Base-by-base conservation (phyloP, 2,329 filamentous ascomycete genomes). In the Escovopsis sp. region DNA sequence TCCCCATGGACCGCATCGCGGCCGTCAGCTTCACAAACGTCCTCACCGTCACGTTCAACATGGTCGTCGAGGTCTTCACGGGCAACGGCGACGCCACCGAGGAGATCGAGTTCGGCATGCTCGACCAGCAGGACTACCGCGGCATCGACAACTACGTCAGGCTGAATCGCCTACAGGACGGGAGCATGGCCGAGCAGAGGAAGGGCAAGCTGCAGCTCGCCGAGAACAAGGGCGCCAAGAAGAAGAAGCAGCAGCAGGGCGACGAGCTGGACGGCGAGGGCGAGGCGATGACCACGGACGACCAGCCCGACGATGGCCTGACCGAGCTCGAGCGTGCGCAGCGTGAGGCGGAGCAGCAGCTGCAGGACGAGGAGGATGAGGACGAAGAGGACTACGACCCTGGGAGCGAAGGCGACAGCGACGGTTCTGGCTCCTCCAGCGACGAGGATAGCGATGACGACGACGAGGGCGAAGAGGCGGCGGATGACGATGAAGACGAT, bases 11-110 rank as follows among this genome's bases (percentile, higher is more conserved):
- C 40, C 66, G 70, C 11, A 75, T 82, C 39, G 64, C 66, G 0
- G 74, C 76, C 2, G 65, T 81, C n/a, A 79, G 74, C 51, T 82
- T 80, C 54, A 80, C 76, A 5, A 80, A 65, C 44, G 75, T 83
- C 24, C 61, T 82, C 37, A 77, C 81, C 52, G 68, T 78, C 16
- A 83, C 79, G 0, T 82, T 83, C 50, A 82, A 81, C 50, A 68
- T 83, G 36, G 73, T 72, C 1, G 66, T 81, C 1, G 77, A 81
- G 52, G 65, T 79, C 5, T 73, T 73, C 40, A 59, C 64, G 0
- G 62, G 57, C 5, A 65, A 64, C 10, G 65, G 61, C 13, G 68
- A 69, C 33, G 58, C 55, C 11, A 72, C 65, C 2, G 72, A 79
- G 46, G 78, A 82, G 51, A 60, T 80, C 16, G 78, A 82, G 53